Conservation (phyloP, 1,139 yeast genomes). For the Candida smagusa region DNA sequence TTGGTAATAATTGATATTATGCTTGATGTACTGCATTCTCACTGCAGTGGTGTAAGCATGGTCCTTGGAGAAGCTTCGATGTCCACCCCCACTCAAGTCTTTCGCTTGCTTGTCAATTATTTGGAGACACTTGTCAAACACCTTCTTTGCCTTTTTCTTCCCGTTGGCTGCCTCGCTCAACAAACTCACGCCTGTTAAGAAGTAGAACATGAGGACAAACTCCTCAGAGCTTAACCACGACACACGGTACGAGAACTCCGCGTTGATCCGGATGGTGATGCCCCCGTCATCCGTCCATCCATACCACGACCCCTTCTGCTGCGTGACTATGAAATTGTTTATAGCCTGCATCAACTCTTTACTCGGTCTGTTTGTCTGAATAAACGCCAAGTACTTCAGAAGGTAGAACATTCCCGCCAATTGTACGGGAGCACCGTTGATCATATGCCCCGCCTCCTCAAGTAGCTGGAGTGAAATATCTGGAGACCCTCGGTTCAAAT, state of each 20-base stretch:
- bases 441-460: slow-evolving; percentile 12
- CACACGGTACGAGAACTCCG: slow-evolving; percentile 12
- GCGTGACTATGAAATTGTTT: slow-evolving; percentile 22
- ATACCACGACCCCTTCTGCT: slow-evolving; percentile 19
- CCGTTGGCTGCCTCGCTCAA: slow-evolving; percentile 30
- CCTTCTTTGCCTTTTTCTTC: slow-evolving; percentile 27
- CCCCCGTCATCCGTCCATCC: slow-evolving; percentile 27
- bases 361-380: slow-evolving; percentile 21
- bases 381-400: slow-evolving; percentile 18
- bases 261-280: slow-evolving; percentile 13
- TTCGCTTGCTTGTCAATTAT: slow-evolving; percentile 26
- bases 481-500: slow-evolving; percentile 29
- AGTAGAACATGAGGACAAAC: slow-evolving; percentile 37
- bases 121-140: slow-evolving; percentile 33
- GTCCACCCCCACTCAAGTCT: slow-evolving; percentile 14
- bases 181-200: slow-evolving; percentile 37
- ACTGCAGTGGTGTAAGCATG: slow-evolving; percentile 19
- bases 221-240: slow-evolving; percentile 44
- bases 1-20: slow-evolving; percentile 29
- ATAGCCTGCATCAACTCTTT: slow-evolving; percentile 22
- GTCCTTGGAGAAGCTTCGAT: slow-evolving; percentile 14
- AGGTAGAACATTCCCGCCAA: slow-evolving; percentile 26
- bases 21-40: slow-evolving; percentile 22
- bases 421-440: slow-evolving; percentile 22
- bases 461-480: slow-evolving; percentile 12